Base-by-base conservation (phyloP, 2,329 filamentous ascomycete genomes). In the Dothistroma septosporum region DNA sequence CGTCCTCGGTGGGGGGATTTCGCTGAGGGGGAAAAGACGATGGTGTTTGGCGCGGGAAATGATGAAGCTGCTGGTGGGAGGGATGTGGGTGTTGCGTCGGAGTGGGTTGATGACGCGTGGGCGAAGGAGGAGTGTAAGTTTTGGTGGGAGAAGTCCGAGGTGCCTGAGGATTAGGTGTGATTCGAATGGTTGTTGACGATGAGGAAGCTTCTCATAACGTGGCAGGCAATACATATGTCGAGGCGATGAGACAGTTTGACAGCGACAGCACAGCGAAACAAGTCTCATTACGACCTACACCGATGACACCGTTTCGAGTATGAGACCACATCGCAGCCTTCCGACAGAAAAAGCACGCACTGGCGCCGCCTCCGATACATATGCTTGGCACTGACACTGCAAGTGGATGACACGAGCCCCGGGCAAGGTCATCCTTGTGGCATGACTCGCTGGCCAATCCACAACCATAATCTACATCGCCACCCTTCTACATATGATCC, bases 11-110 rank as follows among this genome's bases (percentile, higher is more conserved):
- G 72, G 72, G 57, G 65, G 28, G 46, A 61, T 4, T 73, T 66
- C 48, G 55, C 60, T 55, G 50, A 28, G 9, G 49, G 57, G 56
- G 57, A 35, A 55, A 48, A 24, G 61, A 72, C 62, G 44, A 74
- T 85, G 67, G 77, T 87, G 2, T 88, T 88, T 72, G 85, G 85
- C 1, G 68, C 77, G 44, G 85, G 83, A 2, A 87, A 87, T 66
- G 78, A 85, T 65, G 84, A 87, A 74, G 72, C 64, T 69, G 76
- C 62, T 66, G 79, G 63, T 55, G 73, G 71, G 0, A 64, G 57
- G 35, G 70, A 69, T 22, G 68, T 59, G 11, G 85, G 83, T 1
- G 69, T 74, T 2, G 75, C 80, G 0, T 82, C 79, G 0, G 69
- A 77, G 58, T 73, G 80, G 57, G 64, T 73, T 55, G 58, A 70